phyloP scores from a whole-genome alignment of 106 monocot genomes.

The Platanthera guangdongensis region DNA sequence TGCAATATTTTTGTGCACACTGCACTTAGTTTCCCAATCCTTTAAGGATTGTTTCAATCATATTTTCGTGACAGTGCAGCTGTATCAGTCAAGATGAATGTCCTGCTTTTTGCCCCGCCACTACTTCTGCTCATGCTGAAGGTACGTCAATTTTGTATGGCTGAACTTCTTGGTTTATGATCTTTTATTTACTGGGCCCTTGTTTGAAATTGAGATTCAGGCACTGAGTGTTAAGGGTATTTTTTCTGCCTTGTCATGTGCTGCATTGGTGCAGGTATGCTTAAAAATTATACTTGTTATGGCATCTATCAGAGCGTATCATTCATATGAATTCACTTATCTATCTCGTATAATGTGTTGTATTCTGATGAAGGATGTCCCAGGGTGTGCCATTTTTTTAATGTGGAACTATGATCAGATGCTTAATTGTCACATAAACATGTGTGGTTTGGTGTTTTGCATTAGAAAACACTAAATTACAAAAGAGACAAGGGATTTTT shows the following conservation, averaged over 20 bases:
- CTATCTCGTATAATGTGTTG: too few relatives aligned
- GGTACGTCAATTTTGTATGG: conserved; percentile 32
- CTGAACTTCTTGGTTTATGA: not conserved
- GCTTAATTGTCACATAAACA: too few relatives aligned
- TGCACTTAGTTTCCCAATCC: not conserved
- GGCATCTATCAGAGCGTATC: not conserved
- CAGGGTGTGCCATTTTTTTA: too few relatives aligned
- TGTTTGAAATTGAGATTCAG: conserved; percentile 24
- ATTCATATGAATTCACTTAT: too few relatives aligned
- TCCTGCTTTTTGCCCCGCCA: conserved; percentile 91
- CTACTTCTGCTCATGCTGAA: conserved; percentile 86
- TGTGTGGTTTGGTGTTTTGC: too few relatives aligned
- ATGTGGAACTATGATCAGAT: too few relatives aligned
- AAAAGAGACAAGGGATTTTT: too few relatives aligned
- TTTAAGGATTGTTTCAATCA: conserved; percentile 1
- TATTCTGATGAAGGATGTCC: too few relatives aligned
- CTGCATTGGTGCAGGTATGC: conserved; percentile 86
- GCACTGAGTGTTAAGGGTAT: conserved; percentile 61
- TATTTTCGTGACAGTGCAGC: conserved; percentile 49
- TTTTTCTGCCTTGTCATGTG: conserved; percentile 56
- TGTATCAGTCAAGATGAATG: conserved; percentile 97
- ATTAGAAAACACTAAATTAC: too few relatives aligned
- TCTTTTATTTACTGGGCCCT: not conserved
- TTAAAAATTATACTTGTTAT: not conserved
- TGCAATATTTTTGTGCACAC: not conserved